phyloP scores from a whole-genome alignment of 495 filamentous ascomycete genomes.

The Sporormia fimetaria region DNA sequence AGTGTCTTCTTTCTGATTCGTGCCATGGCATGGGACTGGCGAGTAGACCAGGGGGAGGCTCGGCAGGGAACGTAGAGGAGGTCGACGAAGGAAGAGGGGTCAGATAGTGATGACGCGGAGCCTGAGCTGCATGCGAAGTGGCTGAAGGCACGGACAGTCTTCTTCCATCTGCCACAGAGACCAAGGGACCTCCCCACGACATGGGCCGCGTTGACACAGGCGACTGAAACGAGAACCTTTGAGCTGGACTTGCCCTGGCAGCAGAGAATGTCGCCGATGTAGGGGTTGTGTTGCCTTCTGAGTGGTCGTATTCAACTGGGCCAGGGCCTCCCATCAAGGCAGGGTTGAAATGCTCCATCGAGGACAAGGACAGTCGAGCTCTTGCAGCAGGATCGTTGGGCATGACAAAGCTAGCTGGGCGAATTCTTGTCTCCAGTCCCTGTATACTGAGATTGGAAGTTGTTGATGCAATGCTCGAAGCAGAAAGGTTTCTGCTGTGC shows the following conservation, averaged over 20 bases:
- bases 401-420: constrained; percentile 78
- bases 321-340: constrained; percentile 37
- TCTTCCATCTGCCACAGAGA: constrained; percentile 52
- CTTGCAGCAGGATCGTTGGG: constrained; percentile 52
- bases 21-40: constrained; percentile 61
- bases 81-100: constrained; percentile 46
- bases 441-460: constrained; percentile 51
- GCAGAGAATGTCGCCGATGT: constrained; percentile 64
- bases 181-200: constrained; percentile 62
- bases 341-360: constrained; percentile 44
- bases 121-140: constrained; percentile 38
- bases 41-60: constrained; percentile 50
- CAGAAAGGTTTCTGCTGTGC: constrained; percentile 72
- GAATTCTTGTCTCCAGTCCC: constrained; percentile 46
- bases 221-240: constrained; percentile 50
- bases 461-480: constrained; percentile 72
- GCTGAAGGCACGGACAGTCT: constrained; percentile 68
- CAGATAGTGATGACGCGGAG: constrained; percentile 50
- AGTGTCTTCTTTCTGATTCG: constrained; percentile 55
- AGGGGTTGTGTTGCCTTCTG: constrained; percentile 64
- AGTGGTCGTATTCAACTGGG: constrained; percentile 40
- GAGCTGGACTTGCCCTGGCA: constrained; percentile 54
- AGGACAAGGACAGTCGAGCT: constrained; percentile 43
- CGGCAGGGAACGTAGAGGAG: constrained; percentile 42
- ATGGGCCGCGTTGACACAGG: constrained; percentile 57